Base-by-base conservation (phyloP, 495 filamentous ascomycete genomes). In the Trichoderma parareesei region DNA sequence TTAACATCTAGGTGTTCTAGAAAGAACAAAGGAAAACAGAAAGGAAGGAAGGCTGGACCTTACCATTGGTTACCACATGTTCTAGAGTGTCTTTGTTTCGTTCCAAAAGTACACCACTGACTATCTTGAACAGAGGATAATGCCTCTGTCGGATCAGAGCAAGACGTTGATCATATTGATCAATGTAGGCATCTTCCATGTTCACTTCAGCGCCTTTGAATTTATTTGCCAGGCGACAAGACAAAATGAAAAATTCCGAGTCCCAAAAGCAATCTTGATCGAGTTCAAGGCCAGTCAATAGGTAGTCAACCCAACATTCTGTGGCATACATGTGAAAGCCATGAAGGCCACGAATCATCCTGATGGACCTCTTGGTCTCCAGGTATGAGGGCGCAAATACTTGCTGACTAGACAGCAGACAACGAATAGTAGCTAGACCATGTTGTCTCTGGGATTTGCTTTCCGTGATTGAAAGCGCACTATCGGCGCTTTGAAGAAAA, bases 241-340 rank as follows among this genome's bases (percentile, higher is more conserved):
- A 55, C 5, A 33, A 6, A 0, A 27, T 2, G 9, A 46, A 9
- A 4, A 8, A 44, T 42, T 27, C 42, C 41, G 16, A 44, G 41
- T 53, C 18, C 7, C 38, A 63, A 40, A 18, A 73, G 66, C 9
- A n/a, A 46, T 5, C 4, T 46, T 46, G 43, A 46, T 46, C 43
- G 16, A 46, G 11, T 48, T 48, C 2, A 48, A 48, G 13, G 44
- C 6, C 13, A 1, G 13, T n/a, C 18, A 48, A 48, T n/a, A 73
- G 9, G 62, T 71, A 71, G 13, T 73, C 71, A 8, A 62, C 14
- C 72, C 72, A 74, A 38, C 66, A 71, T 43, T 72, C 68, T 2
- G 61, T 67, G 35, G 72, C 71, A 60, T 72, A 74, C 10, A 67
- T 55, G 33, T 73, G 67, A 38, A 74, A 71, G 14, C 70, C 72